A percentile compares a stretch with the other conserved stretches of the same genome.
Conservation (phyloP, 805 yeast genomes). For the Candida odintsovae region DNA sequence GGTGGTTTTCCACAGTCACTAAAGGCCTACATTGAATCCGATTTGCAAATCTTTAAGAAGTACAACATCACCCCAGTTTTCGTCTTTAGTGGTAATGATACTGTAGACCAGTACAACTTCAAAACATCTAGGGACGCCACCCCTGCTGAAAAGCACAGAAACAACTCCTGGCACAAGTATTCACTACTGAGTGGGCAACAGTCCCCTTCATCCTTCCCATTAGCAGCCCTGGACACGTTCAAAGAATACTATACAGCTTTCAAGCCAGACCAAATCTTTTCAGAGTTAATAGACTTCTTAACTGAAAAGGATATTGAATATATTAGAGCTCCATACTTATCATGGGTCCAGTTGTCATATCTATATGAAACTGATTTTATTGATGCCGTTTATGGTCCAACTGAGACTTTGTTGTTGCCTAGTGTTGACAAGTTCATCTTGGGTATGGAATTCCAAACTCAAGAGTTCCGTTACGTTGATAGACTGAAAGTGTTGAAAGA, state of each 20-base stretch:
- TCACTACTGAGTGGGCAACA: conserved; percentile 16
- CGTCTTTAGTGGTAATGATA: conserved; percentile 65
- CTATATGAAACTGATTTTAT: conserved; percentile 49
- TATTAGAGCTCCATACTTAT: conserved; percentile 74
- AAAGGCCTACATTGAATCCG: conserved; percentile 49
- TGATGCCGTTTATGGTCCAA: conserved; percentile 79
- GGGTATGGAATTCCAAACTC: conserved; percentile 60
- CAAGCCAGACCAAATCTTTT: conserved; percentile 42
- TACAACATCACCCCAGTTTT: conserved; percentile 71
- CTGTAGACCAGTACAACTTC: conserved; percentile 28
- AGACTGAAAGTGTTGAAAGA: conserved; percentile 53
- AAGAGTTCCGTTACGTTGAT: conserved; percentile 64
- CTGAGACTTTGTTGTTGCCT: conserved; percentile 61
- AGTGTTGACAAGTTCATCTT: conserved; percentile 67
- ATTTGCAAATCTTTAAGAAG: conserved; percentile 54
- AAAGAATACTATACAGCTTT: conserved; percentile 45
- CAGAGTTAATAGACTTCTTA: conserved; percentile 54
- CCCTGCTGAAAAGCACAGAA: conserved; percentile 33
- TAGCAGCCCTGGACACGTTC: conserved; percentile 40
- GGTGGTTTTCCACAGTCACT: conserved; percentile 77
- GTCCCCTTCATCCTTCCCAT: conserved; percentile 18
- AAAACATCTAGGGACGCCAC: conserved; percentile 31
- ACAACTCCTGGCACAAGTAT: conserved; percentile 39
- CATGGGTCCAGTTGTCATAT: conserved; percentile 77
- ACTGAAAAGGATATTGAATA: conserved; percentile 52